Conservation (phyloP, 2,329 filamentous ascomycete genomes). For the Fusarium sp. region DNA sequence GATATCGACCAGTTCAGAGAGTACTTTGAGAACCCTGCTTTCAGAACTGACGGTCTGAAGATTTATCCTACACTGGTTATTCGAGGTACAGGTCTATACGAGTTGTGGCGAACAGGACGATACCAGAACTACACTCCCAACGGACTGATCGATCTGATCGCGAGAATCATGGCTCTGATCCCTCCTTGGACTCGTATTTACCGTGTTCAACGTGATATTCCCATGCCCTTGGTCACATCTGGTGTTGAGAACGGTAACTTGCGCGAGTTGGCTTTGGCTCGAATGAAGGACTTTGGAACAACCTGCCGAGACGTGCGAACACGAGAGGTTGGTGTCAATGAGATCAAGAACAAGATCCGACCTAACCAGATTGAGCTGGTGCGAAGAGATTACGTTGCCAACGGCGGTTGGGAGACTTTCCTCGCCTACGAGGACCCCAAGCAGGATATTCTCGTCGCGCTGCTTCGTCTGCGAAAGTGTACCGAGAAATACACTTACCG, state of each 20-base stretch:
- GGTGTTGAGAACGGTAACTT: constrained; percentile 98
- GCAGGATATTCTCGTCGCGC: constrained; percentile 94
- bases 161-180: constrained; percentile 92
- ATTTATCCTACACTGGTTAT: constrained; percentile 99
- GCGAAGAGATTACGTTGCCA: constrained; percentile 91
- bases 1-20: constrained; percentile 97
- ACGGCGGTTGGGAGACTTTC: constrained; percentile 98
- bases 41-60: constrained; percentile 95
- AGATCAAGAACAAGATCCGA: constrained; percentile 98
- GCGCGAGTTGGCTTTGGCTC: constrained; percentile 89
- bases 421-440: constrained; percentile 98
- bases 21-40: constrained; percentile 96
- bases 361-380: constrained; percentile 97
- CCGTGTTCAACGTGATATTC: constrained; percentile 97
- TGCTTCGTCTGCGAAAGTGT: constrained; percentile 91
- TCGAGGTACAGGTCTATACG: constrained; percentile 94
- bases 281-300: constrained; percentile 99
- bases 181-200: constrained; percentile 99
- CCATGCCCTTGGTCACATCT: constrained; percentile 99
- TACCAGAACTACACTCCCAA: constrained; percentile 99
- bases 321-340: constrained; percentile 96
- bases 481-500: constrained; percentile 92
- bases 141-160: constrained; percentile 93
- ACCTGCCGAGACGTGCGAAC: constrained; percentile 96
- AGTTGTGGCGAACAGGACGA: constrained; percentile 94